phyloP scores from a whole-genome alignment of 225 moss, liverwort and hornwort species.

The Anthoceros angustus region DNA sequence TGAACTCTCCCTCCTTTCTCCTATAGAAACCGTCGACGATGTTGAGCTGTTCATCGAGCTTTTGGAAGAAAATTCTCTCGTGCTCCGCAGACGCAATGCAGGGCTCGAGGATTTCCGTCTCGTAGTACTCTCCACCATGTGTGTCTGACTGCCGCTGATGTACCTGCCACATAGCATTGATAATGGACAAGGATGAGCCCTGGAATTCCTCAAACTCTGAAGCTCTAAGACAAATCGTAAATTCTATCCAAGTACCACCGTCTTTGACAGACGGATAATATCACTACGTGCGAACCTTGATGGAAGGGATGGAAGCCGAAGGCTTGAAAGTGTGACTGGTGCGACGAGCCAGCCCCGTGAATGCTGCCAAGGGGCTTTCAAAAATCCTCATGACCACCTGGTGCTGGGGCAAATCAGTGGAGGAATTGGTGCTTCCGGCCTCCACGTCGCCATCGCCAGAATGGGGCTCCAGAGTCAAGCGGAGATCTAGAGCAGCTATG shows the following conservation, averaged over 20 bases:
- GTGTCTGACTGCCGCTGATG: slow-evolving; percentile 9
- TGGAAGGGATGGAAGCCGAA: not conserved
- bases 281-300: not conserved
- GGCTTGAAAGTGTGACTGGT: not conserved
- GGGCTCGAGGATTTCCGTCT: slow-evolving; percentile 38
- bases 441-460: not conserved
- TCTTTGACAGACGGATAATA: too few relatives aligned
- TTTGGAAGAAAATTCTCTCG: slow-evolving; percentile 35
- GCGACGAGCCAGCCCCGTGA: not conserved
- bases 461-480: not conserved
- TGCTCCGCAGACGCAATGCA: slow-evolving; percentile 23
- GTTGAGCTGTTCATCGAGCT: slow-evolving; percentile 53
- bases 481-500: slow-evolving; percentile 9
- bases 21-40: slow-evolving; percentile 44
- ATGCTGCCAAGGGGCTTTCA: not conserved
- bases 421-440: not conserved
- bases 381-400: not conserved
- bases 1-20: slow-evolving; percentile 41
- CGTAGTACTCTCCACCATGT: slow-evolving; percentile 20
- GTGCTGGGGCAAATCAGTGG: not conserved
- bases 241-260: too few relatives aligned
- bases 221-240: too few relatives aligned
- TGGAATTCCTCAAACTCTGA: not conserved
- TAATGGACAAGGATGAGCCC: slow-evolving; percentile 3
- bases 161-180: slow-evolving; percentile 15